Percentiles rank a stretch among this genome's conserved stretches.
These are phyloP conservation scores for Basidioascus undulatus DNA, from an alignment of 768 basidiomycete species.

Conservation along the genomic window DNA sequence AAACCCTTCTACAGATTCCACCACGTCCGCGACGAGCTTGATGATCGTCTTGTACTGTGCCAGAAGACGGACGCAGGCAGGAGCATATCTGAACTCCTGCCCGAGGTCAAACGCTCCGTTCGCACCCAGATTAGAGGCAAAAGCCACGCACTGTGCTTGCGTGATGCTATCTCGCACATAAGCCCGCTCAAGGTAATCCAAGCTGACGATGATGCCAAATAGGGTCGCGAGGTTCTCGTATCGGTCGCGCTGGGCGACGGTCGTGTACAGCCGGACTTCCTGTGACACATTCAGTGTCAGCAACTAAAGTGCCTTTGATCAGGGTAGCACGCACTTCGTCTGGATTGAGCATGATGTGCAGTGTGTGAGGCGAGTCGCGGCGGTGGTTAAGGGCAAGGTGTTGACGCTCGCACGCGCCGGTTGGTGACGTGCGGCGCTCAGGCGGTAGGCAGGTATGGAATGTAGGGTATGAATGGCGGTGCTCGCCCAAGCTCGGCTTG, in stretches of 20 bases:
- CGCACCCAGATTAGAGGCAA: background rate
- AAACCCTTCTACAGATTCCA: conserved; percentile 65
- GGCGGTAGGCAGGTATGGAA: no score
- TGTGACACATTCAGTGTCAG: no score
- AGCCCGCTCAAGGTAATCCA: conserved; percentile 86
- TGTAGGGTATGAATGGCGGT: no score
- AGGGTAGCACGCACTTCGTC: no score
- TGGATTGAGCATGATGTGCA: no score
- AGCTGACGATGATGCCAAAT: conserved; percentile 67
- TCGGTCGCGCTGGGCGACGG: conserved; percentile 69
- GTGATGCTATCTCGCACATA: conserved; percentile 84
- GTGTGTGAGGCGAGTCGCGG: no score
- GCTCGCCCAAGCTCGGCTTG: no score
- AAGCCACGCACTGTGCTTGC: conserved; percentile 51
- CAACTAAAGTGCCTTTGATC: no score
- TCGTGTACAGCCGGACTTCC: conserved; percentile 69
- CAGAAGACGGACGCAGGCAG: conserved; percentile 76
- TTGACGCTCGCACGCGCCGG: no score
- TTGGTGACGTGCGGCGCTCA: no score
- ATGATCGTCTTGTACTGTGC: conserved; percentile 95
- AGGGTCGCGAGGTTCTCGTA: conserved; percentile 70
- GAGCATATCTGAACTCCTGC: conserved; percentile 58
- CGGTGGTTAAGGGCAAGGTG: no score
- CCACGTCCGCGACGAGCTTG: conserved; percentile 76
- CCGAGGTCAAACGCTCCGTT: background rate